Evolutionary conservation across 2,329 filamentous ascomycete genomes (phyloP).

Genomic region (Fusarium nodosum): DNA sequence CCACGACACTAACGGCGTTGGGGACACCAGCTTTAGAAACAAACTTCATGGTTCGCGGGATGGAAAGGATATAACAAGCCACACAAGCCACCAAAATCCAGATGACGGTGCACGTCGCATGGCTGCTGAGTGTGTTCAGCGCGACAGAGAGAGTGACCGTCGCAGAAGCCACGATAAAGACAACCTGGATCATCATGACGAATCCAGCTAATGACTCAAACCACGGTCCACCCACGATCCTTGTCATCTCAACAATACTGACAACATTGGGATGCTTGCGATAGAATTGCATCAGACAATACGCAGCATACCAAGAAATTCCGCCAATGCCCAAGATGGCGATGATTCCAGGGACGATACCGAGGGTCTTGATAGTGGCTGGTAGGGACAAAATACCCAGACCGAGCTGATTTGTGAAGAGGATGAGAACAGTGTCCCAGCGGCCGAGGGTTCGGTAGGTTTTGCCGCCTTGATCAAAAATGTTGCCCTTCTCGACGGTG

Average conservation of each 20-base stretch:
- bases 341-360: constrained; percentile 75
- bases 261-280: constrained; percentile 75
- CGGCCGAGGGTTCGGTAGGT: constrained; percentile 47
- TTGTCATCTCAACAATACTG: constrained; percentile 77
- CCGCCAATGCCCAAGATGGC: constrained; percentile 73
- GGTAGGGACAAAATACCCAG: constrained; percentile 72
- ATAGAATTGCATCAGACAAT: constrained; percentile 73
- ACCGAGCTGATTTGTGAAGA: constrained; percentile 50
- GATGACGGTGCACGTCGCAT: constrained; percentile 41
- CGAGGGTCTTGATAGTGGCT: constrained; percentile 75
- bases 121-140: constrained; percentile 41
- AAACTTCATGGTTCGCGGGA: constrained; percentile 47
- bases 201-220: constrained; percentile 41
- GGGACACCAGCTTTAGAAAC: constrained; percentile 44
- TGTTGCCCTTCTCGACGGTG: constrained; percentile 39
- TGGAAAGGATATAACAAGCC: constrained; percentile 34
- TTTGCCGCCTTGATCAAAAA: constrained; percentile 48
- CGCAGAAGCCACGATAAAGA: constrained; percentile 43
- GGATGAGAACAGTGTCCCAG: constrained; percentile 46
- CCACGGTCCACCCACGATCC: constrained; percentile 58
- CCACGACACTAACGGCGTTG: constrained; percentile 41
- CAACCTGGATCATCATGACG: constrained; percentile 44
- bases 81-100: constrained; percentile 42
- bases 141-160: constrained; percentile 41
- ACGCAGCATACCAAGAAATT: constrained; percentile 70